phyloP scores from a whole-genome alignment of 2,329 filamentous ascomycete genomes.

The Tricladium varicosporioides region DNA sequence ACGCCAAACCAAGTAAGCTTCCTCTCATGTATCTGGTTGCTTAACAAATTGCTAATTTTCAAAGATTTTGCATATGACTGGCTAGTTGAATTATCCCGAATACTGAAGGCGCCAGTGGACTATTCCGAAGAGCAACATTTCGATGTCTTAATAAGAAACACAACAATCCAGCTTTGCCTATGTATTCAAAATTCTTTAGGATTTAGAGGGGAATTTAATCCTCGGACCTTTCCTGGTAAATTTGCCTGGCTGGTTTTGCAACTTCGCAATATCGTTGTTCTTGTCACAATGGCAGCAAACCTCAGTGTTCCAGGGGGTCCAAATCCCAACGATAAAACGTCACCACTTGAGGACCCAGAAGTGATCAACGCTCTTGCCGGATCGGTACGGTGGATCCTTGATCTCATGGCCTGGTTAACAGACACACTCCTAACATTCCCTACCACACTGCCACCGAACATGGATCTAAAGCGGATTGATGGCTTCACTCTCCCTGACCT shows the following conservation, averaged over 20 bases:
- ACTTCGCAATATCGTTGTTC: conserved; percentile 67
- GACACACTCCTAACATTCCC: conserved; percentile 57
- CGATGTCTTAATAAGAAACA: conserved; percentile 71
- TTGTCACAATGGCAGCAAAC: conserved; percentile 63
- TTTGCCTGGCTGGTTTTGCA: conserved; percentile 74
- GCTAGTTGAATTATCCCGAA: conserved; percentile 64
- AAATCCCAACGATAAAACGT: conserved; percentile 53
- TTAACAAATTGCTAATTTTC: conserved; percentile 5
- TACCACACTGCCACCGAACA: conserved; percentile 44
- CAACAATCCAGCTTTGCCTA: conserved; percentile 70
- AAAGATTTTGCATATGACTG: conserved; percentile 61
- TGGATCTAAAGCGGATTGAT: conserved; percentile 45
- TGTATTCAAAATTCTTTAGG: conserved; percentile 78
- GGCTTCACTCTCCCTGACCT: conserved; percentile 47
- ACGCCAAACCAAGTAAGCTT: conserved; percentile 28
- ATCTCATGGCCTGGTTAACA: conserved; percentile 64
- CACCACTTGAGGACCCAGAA: conserved; percentile 66
- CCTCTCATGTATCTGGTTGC: not conserved
- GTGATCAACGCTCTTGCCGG: conserved; percentile 71
- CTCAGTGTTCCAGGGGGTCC: conserved; percentile 39
- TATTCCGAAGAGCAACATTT: conserved; percentile 74
- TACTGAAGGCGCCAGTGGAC: conserved; percentile 73
- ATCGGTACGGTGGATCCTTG: conserved; percentile 75
- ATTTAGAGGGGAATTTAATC: conserved; percentile 61
- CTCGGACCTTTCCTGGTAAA: conserved; percentile 67